Conservation (phyloP, 108 stramenopile species). For the Nitzschia sp. region DNA sequence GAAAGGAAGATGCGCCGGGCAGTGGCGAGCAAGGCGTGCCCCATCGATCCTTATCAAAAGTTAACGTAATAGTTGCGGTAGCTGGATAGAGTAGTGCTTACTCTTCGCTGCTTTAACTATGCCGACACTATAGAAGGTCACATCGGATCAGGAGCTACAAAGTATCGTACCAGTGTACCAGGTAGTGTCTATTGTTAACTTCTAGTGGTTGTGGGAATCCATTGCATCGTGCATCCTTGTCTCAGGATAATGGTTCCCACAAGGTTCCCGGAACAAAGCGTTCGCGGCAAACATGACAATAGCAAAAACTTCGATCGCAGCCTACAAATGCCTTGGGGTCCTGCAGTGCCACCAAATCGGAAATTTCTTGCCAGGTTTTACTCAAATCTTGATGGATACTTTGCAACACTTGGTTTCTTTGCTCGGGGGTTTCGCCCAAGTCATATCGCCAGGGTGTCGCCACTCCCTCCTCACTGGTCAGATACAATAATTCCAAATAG, state of each 20-base stretch:
- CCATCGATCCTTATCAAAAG: too few relatives aligned
- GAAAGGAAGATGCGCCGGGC: too few relatives aligned
- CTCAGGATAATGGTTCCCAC: slow-evolving; percentile 61
- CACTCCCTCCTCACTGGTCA: slow-evolving; percentile 59
- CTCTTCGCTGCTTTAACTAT: too few relatives aligned
- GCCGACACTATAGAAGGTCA: too few relatives aligned
- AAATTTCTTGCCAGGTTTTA: slow-evolving; percentile 52
- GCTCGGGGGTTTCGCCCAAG: slow-evolving; percentile 58
- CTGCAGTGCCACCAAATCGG: slow-evolving; percentile 57
- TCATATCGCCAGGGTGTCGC: slow-evolving; percentile 69
- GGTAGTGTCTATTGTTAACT: too few relatives aligned
- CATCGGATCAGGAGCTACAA: too few relatives aligned
- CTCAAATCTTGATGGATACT: slow-evolving; percentile 52
- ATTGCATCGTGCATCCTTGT: too few relatives aligned
- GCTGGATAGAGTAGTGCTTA: too few relatives aligned
- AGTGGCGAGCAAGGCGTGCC: too few relatives aligned
- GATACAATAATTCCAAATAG: slow-evolving; percentile 69
- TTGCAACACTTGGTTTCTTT: slow-evolving; percentile 57
- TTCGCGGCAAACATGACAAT: slow-evolving; percentile 73
- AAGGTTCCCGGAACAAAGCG: slow-evolving; percentile 68
- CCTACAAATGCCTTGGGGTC: slow-evolving; percentile 72
- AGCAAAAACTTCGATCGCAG: slow-evolving; percentile 85
- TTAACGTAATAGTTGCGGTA: too few relatives aligned
- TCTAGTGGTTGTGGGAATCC: too few relatives aligned
- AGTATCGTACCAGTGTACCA: too few relatives aligned